Evolutionary conservation across 176 grass and related monocot genomes (phyloP).

Genomic region (Musa acuminata): DNA sequence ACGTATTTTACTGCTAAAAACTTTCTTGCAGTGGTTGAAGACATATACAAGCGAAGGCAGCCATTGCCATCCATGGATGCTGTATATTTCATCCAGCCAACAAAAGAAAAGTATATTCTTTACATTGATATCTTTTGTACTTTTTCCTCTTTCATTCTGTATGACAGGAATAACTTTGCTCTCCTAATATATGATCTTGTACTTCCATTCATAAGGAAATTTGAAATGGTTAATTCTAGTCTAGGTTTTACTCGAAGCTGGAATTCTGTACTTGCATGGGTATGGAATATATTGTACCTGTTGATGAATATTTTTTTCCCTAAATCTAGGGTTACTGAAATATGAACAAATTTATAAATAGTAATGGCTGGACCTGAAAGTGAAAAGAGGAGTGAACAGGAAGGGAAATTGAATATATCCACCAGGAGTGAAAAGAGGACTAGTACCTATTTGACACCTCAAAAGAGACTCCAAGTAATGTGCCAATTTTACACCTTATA

Average conservation of each 20-base stretch:
- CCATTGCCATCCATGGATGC: conserved; percentile 86
- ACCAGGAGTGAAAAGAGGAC: too few relatives aligned
- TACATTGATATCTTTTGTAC: conserved; percentile 21
- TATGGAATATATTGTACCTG: too few relatives aligned
- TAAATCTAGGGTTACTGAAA: too few relatives aligned
- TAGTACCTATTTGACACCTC: too few relatives aligned
- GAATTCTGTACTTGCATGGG: too few relatives aligned
- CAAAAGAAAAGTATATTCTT: conserved; percentile 86
- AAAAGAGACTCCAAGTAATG: too few relatives aligned
- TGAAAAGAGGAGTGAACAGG: too few relatives aligned
- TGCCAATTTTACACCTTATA: too few relatives aligned
- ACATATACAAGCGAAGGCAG: conserved; percentile 86
- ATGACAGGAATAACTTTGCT: conserved; percentile 17
- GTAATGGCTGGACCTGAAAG: too few relatives aligned
- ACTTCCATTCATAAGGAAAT: neutral
- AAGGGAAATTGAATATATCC: too few relatives aligned
- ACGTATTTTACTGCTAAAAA: conserved; percentile 4
- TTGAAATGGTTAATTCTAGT: neutral
- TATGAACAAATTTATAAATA: too few relatives aligned
- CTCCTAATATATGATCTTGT: neutral
- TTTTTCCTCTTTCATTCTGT: neutral
- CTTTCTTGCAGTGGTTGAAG: conserved; percentile 77
- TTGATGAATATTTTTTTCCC: too few relatives aligned
- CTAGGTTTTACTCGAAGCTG: neutral
- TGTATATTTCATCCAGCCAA: conserved; percentile 96